Base-by-base conservation (phyloP, 768 basidiomycete genomes). In the Tulasnella sp. region DNA sequence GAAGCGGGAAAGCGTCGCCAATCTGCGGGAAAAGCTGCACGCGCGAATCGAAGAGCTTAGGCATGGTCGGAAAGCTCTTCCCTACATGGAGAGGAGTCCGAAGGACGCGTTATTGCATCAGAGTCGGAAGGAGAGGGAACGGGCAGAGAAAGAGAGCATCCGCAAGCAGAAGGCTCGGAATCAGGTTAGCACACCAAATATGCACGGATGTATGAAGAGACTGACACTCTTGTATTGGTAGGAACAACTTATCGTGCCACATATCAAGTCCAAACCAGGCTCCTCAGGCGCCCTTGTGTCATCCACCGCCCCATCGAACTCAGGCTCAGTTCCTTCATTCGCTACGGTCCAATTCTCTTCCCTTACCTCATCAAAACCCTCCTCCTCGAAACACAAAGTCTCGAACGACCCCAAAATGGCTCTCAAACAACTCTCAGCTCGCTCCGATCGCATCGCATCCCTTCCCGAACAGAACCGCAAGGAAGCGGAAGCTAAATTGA, bases 391-490 rank as follows among this genome's bases (percentile, higher is more conserved):
- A n/a, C 82, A 90, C 75, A 88, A 90, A 79, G 88, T 88, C 0
- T 83, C 89, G 1, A 87, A 92, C 0, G 92, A 96, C 78, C 93
- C 95, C 1, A 81, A 88, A 9, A 91, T 93, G 76, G 97, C 97
- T 0, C 86, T 99, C 11, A 85, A 86, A 2, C 91, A 95, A 73
- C 84, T 99, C 11, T 81, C 87, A 11, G 84, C 88, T 37, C 88
- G 89, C 35, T 92, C 92, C 77, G 88, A 89, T 75, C 91, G 90
- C 76, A 82, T 97, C 1, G 88, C 89, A 0, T 78, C 85, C 0
- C 77, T 98, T 74, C 88, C 93, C 0, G 92, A 90, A 63, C 94
- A 95, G 71, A 92, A 92, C 78, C 87, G 92, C 35, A 90, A 90
- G 76, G 84, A 84, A 62, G 85, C 89, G 14, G 88, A 92, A 78